These are phyloP conservation scores for Paralagenidium karlingii DNA, from an alignment of 352 stramenopile genomes.

Conservation along the genomic window DNA sequence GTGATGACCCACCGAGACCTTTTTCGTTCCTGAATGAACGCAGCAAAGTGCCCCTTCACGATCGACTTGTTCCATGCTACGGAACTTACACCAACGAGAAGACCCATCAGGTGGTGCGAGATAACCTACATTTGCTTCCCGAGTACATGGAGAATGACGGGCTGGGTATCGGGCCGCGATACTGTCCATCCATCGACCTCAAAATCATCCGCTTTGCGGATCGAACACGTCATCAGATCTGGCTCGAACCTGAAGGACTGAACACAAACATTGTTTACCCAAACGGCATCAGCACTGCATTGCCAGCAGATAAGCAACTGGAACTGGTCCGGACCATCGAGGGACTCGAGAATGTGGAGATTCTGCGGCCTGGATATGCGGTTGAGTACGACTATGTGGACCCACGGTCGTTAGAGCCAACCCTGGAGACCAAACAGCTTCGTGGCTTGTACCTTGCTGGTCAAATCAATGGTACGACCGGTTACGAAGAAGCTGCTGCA, in stretches of 20 bases:
- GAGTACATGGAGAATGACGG: constrained; percentile 83
- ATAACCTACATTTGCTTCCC: constrained; percentile 90
- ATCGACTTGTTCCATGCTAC: constrained; percentile 87
- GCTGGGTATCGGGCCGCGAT: constrained; percentile 66
- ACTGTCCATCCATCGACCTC: constrained; percentile 97
- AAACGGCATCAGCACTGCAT: constrained; percentile 90
- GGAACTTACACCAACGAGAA: constrained; percentile 95
- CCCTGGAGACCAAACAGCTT: constrained; percentile 92
- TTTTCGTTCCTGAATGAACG: constrained; percentile 94
- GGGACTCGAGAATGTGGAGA: constrained; percentile 92
- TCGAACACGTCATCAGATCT: constrained; percentile 81
- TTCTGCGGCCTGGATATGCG: constrained; percentile 95
- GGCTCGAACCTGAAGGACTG: constrained; percentile 97
- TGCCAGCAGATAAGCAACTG: constrained; percentile 92
- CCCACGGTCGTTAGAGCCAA: constrained; percentile 86
- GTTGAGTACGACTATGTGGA: constrained; percentile 99
- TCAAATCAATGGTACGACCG: constrained; percentile 98
- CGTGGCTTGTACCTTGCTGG: constrained; percentile 90
- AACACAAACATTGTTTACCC: constrained; percentile 96
- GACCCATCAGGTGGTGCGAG: constrained; percentile 90
- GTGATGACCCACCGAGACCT: constrained; percentile 80
- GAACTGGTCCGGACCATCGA: constrained; percentile 91
- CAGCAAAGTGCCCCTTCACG: constrained; percentile 42
- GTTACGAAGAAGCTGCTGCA: constrained; percentile 98
- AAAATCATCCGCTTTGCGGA: constrained; percentile 85